Evolutionary conservation across 257 asterid species (phyloP), one percentile per base, ranked within the genome.

Genomic region (Dorcoceras hygrometricum): DNA sequence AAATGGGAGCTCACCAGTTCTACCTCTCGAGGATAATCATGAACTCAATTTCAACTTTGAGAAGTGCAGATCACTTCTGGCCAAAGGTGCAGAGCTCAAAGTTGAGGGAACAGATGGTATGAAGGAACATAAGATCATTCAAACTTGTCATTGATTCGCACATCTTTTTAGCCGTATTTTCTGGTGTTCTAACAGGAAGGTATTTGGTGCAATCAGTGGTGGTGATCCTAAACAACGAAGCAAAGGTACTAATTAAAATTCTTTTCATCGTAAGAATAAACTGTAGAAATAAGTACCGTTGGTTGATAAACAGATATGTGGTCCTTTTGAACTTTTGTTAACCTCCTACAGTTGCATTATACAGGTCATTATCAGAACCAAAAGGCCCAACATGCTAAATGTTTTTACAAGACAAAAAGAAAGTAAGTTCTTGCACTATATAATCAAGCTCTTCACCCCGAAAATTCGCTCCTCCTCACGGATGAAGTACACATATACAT

Each of bases 301-400:
- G 50, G 50, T 39, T 39, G 0, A 11, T 61, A 8, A 65, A 19
- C 5, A 25, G 57, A 56, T 20, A 24, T 43, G n/a, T 53, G 25
- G 43, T 32, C 22, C 24, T n/a, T 23, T 31, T 8, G 23, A 46
- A 34, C 20, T 24, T 8, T 10, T 18, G 25, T 28, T 63, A 75
- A 71, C 67, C 32, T 57, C 28, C 22, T 66, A 32, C 66, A 64
- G 61, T 34, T 76, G 71, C 24, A 50, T 66, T 56, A 22, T 67
- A 50, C 83, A 91, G 96, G 95, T 86, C 43, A 76, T 89, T 77
- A 83, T 91, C 73, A 87, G 80, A 75, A 77, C 80, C 78, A 87
- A 82, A 84, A 91, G 87, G 72, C 84, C 75, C 54, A 87, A 81
- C 71, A 64, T 78, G 75, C 79, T 91, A 61, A 84, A 87, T 28